Base-by-base conservation (phyloP, 2,329 filamentous ascomycete genomes). In the Escovopsis sp. region DNA sequence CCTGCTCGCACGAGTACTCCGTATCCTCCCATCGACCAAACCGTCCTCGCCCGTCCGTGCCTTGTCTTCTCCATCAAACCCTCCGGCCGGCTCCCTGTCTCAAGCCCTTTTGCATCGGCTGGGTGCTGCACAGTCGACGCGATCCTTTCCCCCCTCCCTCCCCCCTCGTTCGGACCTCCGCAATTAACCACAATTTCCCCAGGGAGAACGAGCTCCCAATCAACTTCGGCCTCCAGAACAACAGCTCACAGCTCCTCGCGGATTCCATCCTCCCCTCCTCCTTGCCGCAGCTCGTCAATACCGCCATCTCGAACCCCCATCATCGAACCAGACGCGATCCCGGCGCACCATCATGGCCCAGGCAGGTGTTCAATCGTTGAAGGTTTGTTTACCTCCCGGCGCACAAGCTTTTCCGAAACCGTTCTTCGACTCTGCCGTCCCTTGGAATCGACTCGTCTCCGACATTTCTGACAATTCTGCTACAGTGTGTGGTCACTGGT, bases 401-500 rank as follows among this genome's bases (percentile, higher is more conserved):
- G 28, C 11, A 30, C 28, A 30, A 8, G 28, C 28, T 30, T 30
- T 11, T 30, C 28, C 28, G 19, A 30, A 30, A 9, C 6, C 8
- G 3, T 30, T 7, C 28, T 30, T 11, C 8, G 28, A 11, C 11
- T 39, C 45, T 42, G 43, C 34, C 26, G 33, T 15, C 26, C 35
- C 37, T 26, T 33, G n/a, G 18, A 18, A 11, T 51, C 47, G 39
- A 39, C 43, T 36, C 38, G 46, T 38, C 38, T 48, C 40, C 42
- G 41, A 55, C 56, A 51, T 47, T 49, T 50, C 51, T 53, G 61
- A 59, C 56, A 54, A 43, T 48, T 33, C 45, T 43, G 46, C 45
- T 57, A 47, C 55, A 95, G 87, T 98, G 91, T 65, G 91, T 98
- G 62, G 91, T 98, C 60, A 96, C 91, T 49, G 91, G 91, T 69